These are phyloP conservation scores for Azolla pinnata DNA, from an alignment of 75 land plant genomes.

Conservation along the genomic window DNA sequence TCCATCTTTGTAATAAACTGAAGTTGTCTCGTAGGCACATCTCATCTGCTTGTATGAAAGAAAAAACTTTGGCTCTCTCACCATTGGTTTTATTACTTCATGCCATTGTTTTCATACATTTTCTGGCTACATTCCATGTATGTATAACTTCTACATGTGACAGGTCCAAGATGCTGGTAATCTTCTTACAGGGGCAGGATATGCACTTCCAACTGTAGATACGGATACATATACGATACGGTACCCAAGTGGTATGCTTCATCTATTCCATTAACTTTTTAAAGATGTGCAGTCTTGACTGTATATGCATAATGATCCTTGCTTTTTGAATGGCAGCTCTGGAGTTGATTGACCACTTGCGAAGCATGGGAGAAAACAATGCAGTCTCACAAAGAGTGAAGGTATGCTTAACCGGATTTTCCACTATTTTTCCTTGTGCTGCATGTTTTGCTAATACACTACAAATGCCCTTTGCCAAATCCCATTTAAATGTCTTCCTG, in stretches of 20 bases:
- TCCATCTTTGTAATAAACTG: no score
- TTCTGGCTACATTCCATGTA: no score
- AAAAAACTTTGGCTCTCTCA: no score
- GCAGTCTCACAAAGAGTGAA: constrained; percentile 63
- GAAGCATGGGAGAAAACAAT: constrained; percentile 83
- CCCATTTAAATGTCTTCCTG: no score
- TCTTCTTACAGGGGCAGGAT: constrained; percentile 75
- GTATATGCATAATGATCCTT: constrained; percentile 1
- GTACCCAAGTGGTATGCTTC: constrained; percentile 59
- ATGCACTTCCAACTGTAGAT: constrained; percentile 85
- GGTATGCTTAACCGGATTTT: constrained; percentile 21
- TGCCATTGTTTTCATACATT: no score
- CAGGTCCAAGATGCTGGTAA: constrained; percentile 96
- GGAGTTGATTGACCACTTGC: constrained; percentile 78
- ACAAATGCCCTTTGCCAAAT: no score
- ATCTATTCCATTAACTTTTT: constrained; percentile 1
- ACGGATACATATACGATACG: constrained; percentile 66
- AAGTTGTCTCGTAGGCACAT: no score
- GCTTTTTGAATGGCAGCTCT: constrained; percentile 31
- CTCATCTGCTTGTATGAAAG: no score
- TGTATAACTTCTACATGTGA: no score
- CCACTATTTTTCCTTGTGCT: not conserved
- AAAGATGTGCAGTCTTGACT: not conserved
- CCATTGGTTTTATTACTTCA: no score
- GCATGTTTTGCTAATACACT: not conserved